These are phyloP conservation scores for Scleroderma citrinum DNA, from an alignment of 768 basidiomycete genomes.

Conservation along the genomic window DNA sequence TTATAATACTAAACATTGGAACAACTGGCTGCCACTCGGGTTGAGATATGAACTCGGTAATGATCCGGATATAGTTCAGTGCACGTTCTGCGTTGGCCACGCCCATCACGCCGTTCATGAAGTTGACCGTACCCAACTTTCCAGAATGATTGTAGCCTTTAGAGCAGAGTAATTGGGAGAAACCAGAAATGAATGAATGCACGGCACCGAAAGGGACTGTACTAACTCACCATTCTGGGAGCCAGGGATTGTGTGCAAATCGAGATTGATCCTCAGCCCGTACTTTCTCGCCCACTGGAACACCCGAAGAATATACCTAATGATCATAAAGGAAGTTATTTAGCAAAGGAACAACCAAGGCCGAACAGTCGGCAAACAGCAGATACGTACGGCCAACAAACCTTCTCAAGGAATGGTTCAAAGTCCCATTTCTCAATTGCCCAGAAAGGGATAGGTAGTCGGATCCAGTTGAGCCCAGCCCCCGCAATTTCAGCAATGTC, in stretches of 20 bases:
- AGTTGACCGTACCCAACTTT: slow-evolving; percentile 57
- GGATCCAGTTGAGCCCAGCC: slow-evolving; percentile 81
- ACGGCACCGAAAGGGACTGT: neutral
- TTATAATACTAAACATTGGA: slow-evolving; percentile 56
- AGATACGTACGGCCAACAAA: slow-evolving; percentile 61
- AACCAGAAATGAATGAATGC: neutral
- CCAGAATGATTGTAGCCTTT: slow-evolving; percentile 59
- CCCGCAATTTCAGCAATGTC: slow-evolving; percentile 88
- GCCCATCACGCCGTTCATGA: slow-evolving; percentile 72
- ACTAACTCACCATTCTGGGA: slow-evolving; percentile 57
- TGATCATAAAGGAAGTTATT: neutral
- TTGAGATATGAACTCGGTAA: slow-evolving; percentile 79
- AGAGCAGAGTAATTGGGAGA: neutral
- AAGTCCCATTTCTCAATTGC: slow-evolving; percentile 68
- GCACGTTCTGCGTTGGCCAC: slow-evolving; percentile 79
- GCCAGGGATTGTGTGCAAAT: slow-evolving; percentile 76
- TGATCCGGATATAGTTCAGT: slow-evolving; percentile 66
- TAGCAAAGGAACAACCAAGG: neutral
- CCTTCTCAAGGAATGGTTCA: slow-evolving; percentile 72
- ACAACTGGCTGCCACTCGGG: slow-evolving; percentile 62
- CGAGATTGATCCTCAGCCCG: slow-evolving; percentile 77
- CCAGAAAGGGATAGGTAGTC: slow-evolving; percentile 82
- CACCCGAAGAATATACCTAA: slow-evolving; percentile 66
- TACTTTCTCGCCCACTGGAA: slow-evolving; percentile 87
- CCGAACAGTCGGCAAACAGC: neutral